Base-by-base conservation (phyloP, 306 rosid species). In the Gleditsia sinensis region DNA sequence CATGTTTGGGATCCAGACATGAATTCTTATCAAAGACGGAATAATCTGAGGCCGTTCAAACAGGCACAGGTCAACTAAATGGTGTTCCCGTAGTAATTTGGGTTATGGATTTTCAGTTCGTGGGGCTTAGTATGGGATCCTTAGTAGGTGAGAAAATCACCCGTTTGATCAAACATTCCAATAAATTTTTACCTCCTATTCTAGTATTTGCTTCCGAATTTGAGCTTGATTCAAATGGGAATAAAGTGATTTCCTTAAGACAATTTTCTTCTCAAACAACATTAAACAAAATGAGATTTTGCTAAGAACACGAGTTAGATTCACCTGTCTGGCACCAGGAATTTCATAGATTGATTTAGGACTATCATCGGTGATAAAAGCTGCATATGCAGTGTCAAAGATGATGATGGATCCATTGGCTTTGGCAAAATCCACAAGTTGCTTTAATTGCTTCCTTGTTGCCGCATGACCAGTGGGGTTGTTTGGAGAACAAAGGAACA, bases 401-500 rank as follows among this genome's bases (percentile, higher is more conserved):
- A 90, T 71, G 28, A 90, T 90, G 67, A 90, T 87, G 24, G 96
- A 90, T 77, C 92, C 96, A 71, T 87, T 90, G 12, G 61, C 66
- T 60, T 78, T 90, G 25, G 92, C 89, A 67, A 90, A 87, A 28
- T 83, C 69, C 34, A 90, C 96, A 60, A 87, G 92, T 39, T 83
- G 86, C 80, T 90, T 72, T 37, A 93, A 78, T 66, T 93, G 96
- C 74, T 93, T 87, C 77, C 93, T 90, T 36, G 93, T 87, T 79
- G 95, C 93, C 67, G 95, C 88, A 78, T 94, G 81, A 61, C 98
- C 98, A 53, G 98, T 93, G 66, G 98, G 98, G 70, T 93, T 90
- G 91, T 93, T 93, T 46, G 83, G 86, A 55, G 86, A 82, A 55
- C 79, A 74, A 33, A 78, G 69, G 83, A 82, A 82, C 64, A 88